phyloP scores from a whole-genome alignment of 768 basidiomycete species.

The Phanerochaete carnosa region DNA sequence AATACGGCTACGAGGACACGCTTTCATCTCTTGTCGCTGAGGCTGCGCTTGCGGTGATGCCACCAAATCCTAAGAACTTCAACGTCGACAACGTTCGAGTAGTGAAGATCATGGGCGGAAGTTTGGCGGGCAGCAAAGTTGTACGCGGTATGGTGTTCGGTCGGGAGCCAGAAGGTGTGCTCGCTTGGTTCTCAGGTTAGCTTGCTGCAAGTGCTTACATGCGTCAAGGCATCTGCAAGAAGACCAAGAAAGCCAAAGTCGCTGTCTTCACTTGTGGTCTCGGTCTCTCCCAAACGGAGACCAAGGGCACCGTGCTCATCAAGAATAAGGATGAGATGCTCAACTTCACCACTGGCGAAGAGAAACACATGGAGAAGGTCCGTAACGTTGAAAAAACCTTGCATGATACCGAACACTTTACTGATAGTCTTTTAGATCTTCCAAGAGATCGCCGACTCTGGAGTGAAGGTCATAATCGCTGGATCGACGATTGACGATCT shows the following conservation, averaged over 20 bases:
- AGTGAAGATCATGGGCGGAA: slow-evolving; percentile 98
- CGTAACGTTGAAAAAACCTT: not conserved
- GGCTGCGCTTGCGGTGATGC: slow-evolving; percentile 91
- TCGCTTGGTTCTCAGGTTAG: not conserved
- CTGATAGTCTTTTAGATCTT: slow-evolving; percentile 63
- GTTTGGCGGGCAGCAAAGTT: slow-evolving; percentile 77
- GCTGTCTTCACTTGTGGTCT: slow-evolving; percentile 92
- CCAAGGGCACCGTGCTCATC: slow-evolving; percentile 96
- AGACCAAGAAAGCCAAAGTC: slow-evolving; percentile 83
- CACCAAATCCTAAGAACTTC: slow-evolving; percentile 83
- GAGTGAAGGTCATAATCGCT: slow-evolving; percentile 90
- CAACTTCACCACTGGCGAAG: slow-evolving; percentile 94
- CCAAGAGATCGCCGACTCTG: slow-evolving; percentile 95
- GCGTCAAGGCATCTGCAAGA: slow-evolving; percentile 70
- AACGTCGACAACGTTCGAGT: slow-evolving; percentile 98
- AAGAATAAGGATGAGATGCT: slow-evolving; percentile 96
- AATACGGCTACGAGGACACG: slow-evolving; percentile 89
- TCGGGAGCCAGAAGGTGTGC: slow-evolving; percentile 85
- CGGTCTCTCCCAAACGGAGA: slow-evolving; percentile 95
- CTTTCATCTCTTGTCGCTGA: slow-evolving; percentile 86
- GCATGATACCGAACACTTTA: not conserved
- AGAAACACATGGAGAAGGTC: slow-evolving; percentile 93
- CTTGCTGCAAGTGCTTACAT: not conserved
- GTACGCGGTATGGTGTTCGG: slow-evolving; percentile 99
- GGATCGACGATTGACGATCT: slow-evolving; percentile 94